Evolutionary conservation across 2,329 filamentous ascomycete genomes (phyloP).

Genomic region (Parascedosporium putredinis): DNA sequence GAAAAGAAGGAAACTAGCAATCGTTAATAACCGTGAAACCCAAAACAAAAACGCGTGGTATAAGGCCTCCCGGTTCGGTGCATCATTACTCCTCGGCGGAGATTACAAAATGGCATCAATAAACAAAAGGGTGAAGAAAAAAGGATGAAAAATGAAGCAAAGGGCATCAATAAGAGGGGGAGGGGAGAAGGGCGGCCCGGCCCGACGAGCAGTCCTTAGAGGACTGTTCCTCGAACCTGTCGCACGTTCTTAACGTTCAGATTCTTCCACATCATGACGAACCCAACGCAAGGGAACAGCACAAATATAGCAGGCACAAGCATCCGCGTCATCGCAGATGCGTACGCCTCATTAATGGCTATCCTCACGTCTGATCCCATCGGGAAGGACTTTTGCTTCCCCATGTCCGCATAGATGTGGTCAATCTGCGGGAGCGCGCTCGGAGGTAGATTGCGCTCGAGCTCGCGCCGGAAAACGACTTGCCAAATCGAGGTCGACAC

Average conservation of each 20-base stretch:
- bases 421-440: constrained; percentile 23
- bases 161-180: not conserved
- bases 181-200: constrained; percentile 1
- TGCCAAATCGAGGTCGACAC: constrained; percentile 54
- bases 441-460: constrained; percentile 37
- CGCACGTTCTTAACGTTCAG: constrained; percentile 34
- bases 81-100: too few species aligned
- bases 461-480: constrained; percentile 38
- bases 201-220: not conserved
- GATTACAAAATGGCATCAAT: too few species aligned
- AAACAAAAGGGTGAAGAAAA: too few species aligned
- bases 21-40: too few species aligned
- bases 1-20: too few species aligned
- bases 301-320: constrained; percentile 31
- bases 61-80: too few species aligned
- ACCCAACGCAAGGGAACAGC: constrained; percentile 28
- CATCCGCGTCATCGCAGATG: constrained; percentile 35
- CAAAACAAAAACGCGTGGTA: too few species aligned
- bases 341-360: constrained; percentile 52
- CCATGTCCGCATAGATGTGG: constrained; percentile 42
- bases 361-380: constrained; percentile 36
- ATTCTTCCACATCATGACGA: constrained; percentile 33
- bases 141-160: not conserved
- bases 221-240: constrained; percentile 30
- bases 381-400: constrained; percentile 40